Percentiles rank a stretch among this genome's conserved stretches.
Conservation (phyloP, 805 yeast species). For the Saturnispora hagleri region DNA sequence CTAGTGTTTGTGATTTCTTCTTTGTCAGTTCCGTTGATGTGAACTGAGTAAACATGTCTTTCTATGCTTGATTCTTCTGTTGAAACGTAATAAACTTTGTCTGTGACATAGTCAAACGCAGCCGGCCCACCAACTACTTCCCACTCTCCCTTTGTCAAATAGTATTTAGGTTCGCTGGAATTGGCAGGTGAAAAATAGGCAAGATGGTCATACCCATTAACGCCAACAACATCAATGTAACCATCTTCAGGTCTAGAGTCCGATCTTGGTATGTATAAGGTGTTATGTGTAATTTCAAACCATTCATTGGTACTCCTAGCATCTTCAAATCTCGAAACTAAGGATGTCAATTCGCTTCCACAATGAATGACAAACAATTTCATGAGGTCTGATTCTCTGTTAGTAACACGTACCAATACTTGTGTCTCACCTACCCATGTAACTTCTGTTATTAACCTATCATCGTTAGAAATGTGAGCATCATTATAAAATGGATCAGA, state of each 20-base stretch:
- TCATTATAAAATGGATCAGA: constrained; percentile 36
- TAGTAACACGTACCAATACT: constrained; percentile 48
- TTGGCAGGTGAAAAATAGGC: constrained; percentile 76
- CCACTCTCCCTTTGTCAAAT: constrained; percentile 76
- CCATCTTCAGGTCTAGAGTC: constrained; percentile 46
- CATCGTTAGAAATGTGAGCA: constrained; percentile 31
- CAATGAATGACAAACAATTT: constrained; percentile 50
- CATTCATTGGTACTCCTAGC: constrained; percentile 46
- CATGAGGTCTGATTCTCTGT: constrained; percentile 58
- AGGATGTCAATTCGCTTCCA: constrained; percentile 20
- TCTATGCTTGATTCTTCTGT: constrained; percentile 75
- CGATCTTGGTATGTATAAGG: constrained; percentile 48
- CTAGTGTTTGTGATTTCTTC: constrained; percentile 40
- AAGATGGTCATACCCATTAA: constrained; percentile 59
- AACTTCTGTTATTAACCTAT: constrained; percentile 55
- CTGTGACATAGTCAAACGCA: constrained; percentile 45
- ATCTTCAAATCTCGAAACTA: constrained; percentile 40
- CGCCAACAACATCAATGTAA: constrained; percentile 70
- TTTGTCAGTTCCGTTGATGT: constrained; percentile 39
- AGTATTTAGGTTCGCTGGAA: constrained; percentile 36
- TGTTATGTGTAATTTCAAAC: constrained; percentile 69
- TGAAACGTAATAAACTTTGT: constrained; percentile 56
- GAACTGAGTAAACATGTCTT: constrained; percentile 70
- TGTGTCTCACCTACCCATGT: constrained; percentile 54
- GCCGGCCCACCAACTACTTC: constrained; percentile 77